phyloP scores from a whole-genome alignment of 2,329 filamentous ascomycete species.

The Aspergillus nomiae region DNA sequence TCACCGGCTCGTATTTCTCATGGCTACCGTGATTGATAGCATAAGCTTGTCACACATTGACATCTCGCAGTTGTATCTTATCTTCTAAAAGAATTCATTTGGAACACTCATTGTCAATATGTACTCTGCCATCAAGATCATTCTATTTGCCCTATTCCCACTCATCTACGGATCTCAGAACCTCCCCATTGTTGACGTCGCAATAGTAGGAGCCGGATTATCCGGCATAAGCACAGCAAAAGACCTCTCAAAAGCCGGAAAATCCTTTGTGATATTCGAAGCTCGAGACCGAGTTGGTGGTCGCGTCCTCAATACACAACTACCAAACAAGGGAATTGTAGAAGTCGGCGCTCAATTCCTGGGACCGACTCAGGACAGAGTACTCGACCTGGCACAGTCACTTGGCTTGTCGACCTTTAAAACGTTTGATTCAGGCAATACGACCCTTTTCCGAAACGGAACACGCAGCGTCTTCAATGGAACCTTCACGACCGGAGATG shows the following conservation, averaged over 20 bases:
- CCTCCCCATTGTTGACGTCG: slow-evolving; percentile 5
- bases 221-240: slow-evolving; percentile 13
- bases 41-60: not conserved
- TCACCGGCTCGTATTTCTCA: not conserved
- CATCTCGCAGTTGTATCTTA: not conserved
- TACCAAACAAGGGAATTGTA: slow-evolving; percentile 19
- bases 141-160: not conserved
- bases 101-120: not conserved
- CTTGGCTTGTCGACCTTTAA: slow-evolving; percentile 21
- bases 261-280: slow-evolving; percentile 17
- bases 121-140: not conserved
- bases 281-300: slow-evolving; percentile 23
- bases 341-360: slow-evolving; percentile 31
- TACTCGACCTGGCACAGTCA: slow-evolving; percentile 20
- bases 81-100: not conserved
- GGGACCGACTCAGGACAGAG: slow-evolving; percentile 27
- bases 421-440: slow-evolving; percentile 5
- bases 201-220: slow-evolving; percentile 9
- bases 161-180: too few relatives aligned
- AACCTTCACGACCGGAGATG: not conserved
- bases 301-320: slow-evolving; percentile 14
- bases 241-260: slow-evolving; percentile 9
- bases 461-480: not conserved
- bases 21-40: not conserved
- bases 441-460: not conserved